Evolutionary conservation across 2,329 filamentous ascomycete species (phyloP).

Genomic region (Pezicula rhizophila): DNA sequence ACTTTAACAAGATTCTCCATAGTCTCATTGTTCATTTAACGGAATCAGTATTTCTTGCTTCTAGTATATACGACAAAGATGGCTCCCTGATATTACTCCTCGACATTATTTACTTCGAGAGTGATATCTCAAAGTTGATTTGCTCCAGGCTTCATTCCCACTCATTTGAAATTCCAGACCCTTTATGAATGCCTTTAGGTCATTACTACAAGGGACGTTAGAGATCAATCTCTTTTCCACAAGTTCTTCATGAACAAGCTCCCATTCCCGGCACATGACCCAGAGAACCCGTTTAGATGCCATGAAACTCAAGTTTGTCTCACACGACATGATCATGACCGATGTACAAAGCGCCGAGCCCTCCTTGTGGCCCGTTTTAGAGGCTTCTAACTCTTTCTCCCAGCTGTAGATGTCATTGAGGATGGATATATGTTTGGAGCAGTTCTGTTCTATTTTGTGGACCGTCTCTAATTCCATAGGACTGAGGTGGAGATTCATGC

Average conservation of each 20-base stretch:
- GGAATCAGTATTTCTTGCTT: no score
- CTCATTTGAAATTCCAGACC: conserved; percentile 30
- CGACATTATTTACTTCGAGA: no score
- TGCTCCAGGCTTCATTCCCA: conserved; percentile 29
- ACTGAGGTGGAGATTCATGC: conserved; percentile 26
- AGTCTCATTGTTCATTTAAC: no score
- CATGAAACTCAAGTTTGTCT: conserved; percentile 18
- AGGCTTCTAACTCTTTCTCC: conserved; percentile 27
- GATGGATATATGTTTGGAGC: conserved; percentile 32
- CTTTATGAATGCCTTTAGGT: conserved; percentile 23
- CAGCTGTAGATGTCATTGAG: conserved; percentile 32
- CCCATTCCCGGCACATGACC: conserved; percentile 28
- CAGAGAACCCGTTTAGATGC: conserved; percentile 27
- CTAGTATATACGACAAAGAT: no score
- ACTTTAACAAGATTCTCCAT: no score
- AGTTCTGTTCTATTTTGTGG: conserved; percentile 28
- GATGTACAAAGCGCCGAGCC: conserved; percentile 23
- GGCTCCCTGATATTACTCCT: no score
- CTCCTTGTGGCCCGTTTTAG: conserved; percentile 18
- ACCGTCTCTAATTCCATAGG: conserved; percentile 22
- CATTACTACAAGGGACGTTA: conserved; percentile 2
- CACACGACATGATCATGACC: not conserved
- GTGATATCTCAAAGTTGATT: not conserved
- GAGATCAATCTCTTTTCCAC: conserved; percentile 4
- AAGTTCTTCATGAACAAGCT: conserved; percentile 19